These are phyloP conservation scores for Neurospora hispaniola DNA, from an alignment of 495 filamentous ascomycete species.

Conservation along the genomic window DNA sequence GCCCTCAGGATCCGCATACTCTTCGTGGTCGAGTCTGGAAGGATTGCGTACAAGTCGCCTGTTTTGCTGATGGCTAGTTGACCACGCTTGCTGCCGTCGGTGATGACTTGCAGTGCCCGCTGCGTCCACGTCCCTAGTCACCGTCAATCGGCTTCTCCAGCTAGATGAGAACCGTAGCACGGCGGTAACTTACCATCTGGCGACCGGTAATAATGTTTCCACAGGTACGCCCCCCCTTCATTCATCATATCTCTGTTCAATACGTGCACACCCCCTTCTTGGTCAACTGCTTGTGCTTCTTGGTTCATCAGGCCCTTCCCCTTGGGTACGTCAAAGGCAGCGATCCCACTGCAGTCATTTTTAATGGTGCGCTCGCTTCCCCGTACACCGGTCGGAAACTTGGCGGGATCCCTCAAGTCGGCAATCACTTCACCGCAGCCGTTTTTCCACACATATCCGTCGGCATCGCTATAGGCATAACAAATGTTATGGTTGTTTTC, in stretches of 20 bases:
- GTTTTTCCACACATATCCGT: constrained; percentile 31
- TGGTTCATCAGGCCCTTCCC: constrained; percentile 35
- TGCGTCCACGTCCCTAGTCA: constrained; percentile 21
- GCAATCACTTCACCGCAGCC: constrained; percentile 23
- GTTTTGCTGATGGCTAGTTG: constrained; percentile 23
- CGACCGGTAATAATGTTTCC: constrained; percentile 38
- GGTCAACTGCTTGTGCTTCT: constrained; percentile 37
- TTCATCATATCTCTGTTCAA: constrained; percentile 30
- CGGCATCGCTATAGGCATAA: constrained; percentile 34
- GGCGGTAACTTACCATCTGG: constrained; percentile 19
- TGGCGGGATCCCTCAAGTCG: constrained; percentile 9
- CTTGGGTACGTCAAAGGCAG: constrained; percentile 32
- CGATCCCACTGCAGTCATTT: constrained; percentile 25
- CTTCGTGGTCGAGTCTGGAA: constrained; percentile 19
- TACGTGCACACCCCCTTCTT: constrained; percentile 35
- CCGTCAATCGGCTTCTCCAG: neutral
- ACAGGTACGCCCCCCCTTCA: constrained; percentile 16
- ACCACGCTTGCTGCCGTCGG: constrained; percentile 24
- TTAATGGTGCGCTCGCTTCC: constrained; percentile 21
- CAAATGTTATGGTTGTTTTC: constrained; percentile 39
- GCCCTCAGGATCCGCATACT: constrained; percentile 24
- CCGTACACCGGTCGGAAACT: neutral
- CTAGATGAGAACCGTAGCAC: neutral
- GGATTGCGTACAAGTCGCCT: constrained; percentile 27
- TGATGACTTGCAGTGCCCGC: constrained; percentile 16